Base-by-base conservation (phyloP, 345 rosid species). In the Raphanus sativus region DNA sequence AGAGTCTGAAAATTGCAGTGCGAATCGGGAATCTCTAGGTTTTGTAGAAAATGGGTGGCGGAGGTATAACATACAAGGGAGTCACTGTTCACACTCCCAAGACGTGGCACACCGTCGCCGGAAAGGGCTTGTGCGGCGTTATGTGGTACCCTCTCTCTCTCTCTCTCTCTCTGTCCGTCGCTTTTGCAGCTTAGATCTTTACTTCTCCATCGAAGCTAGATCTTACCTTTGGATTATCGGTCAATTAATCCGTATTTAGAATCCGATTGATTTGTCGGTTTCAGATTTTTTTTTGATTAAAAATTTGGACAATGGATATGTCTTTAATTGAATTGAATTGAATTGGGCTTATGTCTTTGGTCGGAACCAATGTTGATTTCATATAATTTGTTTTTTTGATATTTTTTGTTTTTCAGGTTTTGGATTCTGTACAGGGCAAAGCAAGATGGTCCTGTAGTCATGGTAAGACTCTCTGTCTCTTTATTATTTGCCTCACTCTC, bases 401-500 rank as follows among this genome's bases (percentile, higher is more conserved):
- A 28, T 32, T 2, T 9, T 42, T 9, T 45, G 5, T 13, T 4
- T 86, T 15, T 76, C 89, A 94, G 98, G 98, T 94, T 92, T 81
- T 94, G 98, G 98, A 79, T 94, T 62, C 78, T 94, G 34, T 92
- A 94, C 81, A 82, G 98, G 84, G 98, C 98, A 74, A 92, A 94
- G 85, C 85, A 94, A 83, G 98, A 94, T 74, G 98, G 92, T 60
- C 98, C 98, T 62, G 97, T 94, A 67, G 92, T 94, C 32, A 70
- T 94, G 98, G 98, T 92, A 81, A 83, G 86, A 62, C 4, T 36
- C 58, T 52, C 58, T 52, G 2, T n/a, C 17, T 6, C 55, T 48
- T 48, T 8, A 4, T 11, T 48, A n/a, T 13, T 52, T 52, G 3
- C 24, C 9, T 16, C 3, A 16, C 0, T 52, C 21, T 52, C 21